Conservation (phyloP, 192 early-diverging fungal genomes). For the Backusella liffmaniae region DNA sequence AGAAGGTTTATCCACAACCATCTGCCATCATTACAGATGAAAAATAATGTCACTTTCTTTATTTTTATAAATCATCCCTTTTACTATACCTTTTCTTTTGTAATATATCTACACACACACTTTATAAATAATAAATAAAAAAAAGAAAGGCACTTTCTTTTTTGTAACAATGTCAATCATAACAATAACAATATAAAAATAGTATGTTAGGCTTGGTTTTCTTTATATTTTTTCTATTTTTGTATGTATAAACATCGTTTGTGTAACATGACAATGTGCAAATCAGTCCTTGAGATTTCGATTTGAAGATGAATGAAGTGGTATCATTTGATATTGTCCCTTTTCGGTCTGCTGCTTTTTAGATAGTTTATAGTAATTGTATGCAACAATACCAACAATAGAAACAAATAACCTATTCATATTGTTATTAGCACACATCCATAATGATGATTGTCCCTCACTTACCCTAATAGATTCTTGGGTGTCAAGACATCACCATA, state of each 20-base stretch:
- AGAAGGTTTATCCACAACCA: slow-evolving; percentile 6
- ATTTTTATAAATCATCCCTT: too few relatives aligned
- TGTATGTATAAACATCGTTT: background rate
- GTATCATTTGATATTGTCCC: slow-evolving; percentile 17
- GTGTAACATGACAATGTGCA: background rate
- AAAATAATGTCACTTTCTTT: background rate
- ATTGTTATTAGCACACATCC: background rate
- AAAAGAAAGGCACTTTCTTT: background rate
- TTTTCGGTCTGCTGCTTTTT: slow-evolving; percentile 11
- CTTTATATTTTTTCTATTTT: background rate
- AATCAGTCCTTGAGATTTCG: slow-evolving; percentile 15
- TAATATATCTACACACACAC: background rate
- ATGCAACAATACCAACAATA: slow-evolving; percentile 57
- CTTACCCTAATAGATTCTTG: slow-evolving; percentile 64
- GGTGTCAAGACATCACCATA: slow-evolving; percentile 72
- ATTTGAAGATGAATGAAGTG: slow-evolving; percentile 1
- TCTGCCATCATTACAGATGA: background rate
- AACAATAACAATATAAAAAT: slow-evolving; percentile 11
- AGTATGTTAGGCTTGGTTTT: background rate
- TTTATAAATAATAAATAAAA: background rate
- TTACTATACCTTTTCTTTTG: background rate
- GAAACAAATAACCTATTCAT: slow-evolving; percentile 51
- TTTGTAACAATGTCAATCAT: slow-evolving; percentile 7
- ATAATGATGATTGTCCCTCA: background rate
- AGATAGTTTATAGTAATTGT: slow-evolving; percentile 39